Conservation (phyloP, 2,329 filamentous ascomycete species). For the Colletotrichum sidae region DNA sequence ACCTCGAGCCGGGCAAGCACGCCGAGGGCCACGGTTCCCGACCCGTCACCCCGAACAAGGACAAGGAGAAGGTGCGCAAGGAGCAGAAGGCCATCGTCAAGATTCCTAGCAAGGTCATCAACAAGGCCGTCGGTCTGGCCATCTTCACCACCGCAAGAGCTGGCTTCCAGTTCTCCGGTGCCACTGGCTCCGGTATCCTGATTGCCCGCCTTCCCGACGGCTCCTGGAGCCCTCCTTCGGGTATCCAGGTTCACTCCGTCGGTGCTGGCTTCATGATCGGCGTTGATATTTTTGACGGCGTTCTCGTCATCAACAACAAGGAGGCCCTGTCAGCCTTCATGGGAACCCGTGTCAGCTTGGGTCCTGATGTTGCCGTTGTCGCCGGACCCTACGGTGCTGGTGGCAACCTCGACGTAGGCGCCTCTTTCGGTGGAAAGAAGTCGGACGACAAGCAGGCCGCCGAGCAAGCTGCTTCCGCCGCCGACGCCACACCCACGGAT, state of each 20-base stretch:
- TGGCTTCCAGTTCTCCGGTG: slow-evolving; percentile 74
- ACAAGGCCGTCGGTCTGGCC: slow-evolving; percentile 74
- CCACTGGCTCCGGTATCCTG: slow-evolving; percentile 74
- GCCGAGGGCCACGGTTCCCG: slow-evolving; percentile 27
- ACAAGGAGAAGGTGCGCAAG: slow-evolving; percentile 42
- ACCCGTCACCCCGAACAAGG: slow-evolving; percentile 41
- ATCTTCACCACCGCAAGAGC: slow-evolving; percentile 79
- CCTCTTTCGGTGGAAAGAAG: slow-evolving; percentile 39
- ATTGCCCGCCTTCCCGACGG: slow-evolving; percentile 72
- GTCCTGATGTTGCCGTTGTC: slow-evolving; percentile 81
- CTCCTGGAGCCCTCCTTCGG: slow-evolving; percentile 83
- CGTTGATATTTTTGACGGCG: slow-evolving; percentile 89
- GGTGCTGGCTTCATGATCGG: slow-evolving; percentile 85
- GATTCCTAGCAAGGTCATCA: slow-evolving; percentile 70
- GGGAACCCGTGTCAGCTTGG: slow-evolving; percentile 79
- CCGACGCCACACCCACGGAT: slow-evolving; percentile 37
- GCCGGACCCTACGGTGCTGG: slow-evolving; percentile 79
- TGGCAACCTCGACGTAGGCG: slow-evolving; percentile 73
- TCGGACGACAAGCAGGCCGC: slow-evolving; percentile 36
- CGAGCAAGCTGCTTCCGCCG: slow-evolving; percentile 19
- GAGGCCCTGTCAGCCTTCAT: slow-evolving; percentile 83
- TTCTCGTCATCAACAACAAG: slow-evolving; percentile 85
- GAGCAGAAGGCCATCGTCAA: slow-evolving; percentile 62
- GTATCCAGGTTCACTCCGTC: slow-evolving; percentile 83
- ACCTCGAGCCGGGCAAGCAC: slow-evolving; percentile 39